These are phyloP conservation scores for Cercospora sp. DNA, from an alignment of 2,329 filamentous ascomycete species.

Conservation along the genomic window DNA sequence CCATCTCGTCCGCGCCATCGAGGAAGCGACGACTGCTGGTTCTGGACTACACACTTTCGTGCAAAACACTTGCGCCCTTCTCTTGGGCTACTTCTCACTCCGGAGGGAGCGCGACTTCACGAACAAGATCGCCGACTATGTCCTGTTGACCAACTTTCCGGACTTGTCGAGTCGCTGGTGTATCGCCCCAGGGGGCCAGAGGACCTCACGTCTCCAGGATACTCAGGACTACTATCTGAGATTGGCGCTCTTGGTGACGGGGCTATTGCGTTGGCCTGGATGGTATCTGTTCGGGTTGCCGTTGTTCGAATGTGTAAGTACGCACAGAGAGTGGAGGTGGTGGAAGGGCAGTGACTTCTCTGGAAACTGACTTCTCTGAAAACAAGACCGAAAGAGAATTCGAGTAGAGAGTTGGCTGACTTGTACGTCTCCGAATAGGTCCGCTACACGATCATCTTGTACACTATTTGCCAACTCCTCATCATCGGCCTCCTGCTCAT, in stretches of 20 bases:
- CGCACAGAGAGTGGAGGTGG: not conserved
- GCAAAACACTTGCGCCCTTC: not conserved
- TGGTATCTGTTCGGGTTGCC: not conserved
- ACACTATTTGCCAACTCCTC: not conserved
- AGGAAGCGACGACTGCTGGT: not conserved
- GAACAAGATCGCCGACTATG: not conserved
- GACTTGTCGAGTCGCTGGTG: not conserved
- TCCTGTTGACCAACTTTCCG: not conserved
- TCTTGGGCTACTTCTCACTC: not conserved
- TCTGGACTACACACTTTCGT: not conserved
- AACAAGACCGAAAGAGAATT: not conserved
- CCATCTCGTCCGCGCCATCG: not conserved
- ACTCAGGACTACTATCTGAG: not conserved
- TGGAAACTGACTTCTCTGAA: not conserved
- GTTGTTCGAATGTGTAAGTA: slow-evolving; percentile 3
- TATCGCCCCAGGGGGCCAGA: not conserved
- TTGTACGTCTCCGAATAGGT: not conserved
- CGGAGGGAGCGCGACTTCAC: not conserved
- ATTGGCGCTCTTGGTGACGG: not conserved
- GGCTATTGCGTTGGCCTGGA: slow-evolving; percentile 5
- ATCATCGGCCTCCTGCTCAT: not conserved
- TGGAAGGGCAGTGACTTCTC: not conserved
- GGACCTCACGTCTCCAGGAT: not conserved
- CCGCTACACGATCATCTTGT: not conserved
- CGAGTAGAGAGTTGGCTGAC: not conserved